Conservation (phyloP, 345 rosid genomes). For the Salix caprea region DNA sequence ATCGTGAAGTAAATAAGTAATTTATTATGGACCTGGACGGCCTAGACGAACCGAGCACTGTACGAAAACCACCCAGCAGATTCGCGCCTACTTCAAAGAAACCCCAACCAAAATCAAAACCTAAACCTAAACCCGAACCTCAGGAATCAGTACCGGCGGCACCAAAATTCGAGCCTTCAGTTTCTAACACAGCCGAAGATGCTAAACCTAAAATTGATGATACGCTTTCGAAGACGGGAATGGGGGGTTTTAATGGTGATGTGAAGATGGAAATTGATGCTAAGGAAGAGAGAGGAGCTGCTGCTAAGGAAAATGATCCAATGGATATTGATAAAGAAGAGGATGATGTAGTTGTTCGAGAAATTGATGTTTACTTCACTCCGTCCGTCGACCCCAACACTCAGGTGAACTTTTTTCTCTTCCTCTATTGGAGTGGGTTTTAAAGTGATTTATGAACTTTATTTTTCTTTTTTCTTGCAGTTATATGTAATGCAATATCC, state of each 20-base stretch:
- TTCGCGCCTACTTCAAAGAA: slow-evolving; percentile 42
- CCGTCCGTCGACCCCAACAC: slow-evolving; percentile 48
- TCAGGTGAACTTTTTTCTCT: slow-evolving; percentile 31
- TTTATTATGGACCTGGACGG: slow-evolving; percentile 57
- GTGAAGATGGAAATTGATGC: slow-evolving; percentile 56
- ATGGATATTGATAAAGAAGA: slow-evolving; percentile 21
- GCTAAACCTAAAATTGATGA: slow-evolving; percentile 19
- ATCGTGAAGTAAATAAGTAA: too few relatives aligned
- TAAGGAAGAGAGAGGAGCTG: slow-evolving; percentile 12
- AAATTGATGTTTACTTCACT: slow-evolving; percentile 71
- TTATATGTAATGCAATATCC: slow-evolving; percentile 85
- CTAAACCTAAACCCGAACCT: slow-evolving; percentile 17
- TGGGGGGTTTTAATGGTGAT: slow-evolving; percentile 24
- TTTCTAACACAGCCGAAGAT: slow-evolving; percentile 24
- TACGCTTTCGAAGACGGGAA: slow-evolving; percentile 29
- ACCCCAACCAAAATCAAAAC: slow-evolving; percentile 29
- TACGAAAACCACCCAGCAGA: slow-evolving; percentile 42
- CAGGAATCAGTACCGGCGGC: slow-evolving; percentile 1
- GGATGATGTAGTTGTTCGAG: slow-evolving; percentile 59
- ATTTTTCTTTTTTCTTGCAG: slow-evolving; percentile 30
- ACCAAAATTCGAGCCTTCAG: slow-evolving; percentile 6
- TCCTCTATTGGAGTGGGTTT: neutral
- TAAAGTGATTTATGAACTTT: too few relatives aligned
- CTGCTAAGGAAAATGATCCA: slow-evolving; percentile 22
- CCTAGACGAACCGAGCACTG: slow-evolving; percentile 31